Conservation (phyloP, 345 rosid species). For the Eucalyptus tenuipes region DNA sequence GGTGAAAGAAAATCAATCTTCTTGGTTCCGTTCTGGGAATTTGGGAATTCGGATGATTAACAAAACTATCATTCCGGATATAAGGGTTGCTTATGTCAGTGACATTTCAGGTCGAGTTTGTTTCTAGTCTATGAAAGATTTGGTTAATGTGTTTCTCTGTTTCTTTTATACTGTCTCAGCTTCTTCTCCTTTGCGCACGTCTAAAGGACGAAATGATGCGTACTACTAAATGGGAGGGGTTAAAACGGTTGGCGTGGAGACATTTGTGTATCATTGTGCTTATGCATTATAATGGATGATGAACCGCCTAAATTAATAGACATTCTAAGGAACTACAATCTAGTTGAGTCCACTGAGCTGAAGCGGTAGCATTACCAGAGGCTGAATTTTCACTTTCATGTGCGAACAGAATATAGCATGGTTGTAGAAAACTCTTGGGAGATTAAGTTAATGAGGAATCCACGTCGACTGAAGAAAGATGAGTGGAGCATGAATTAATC, state of each 20-base stretch:
- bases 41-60: background rate
- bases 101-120: background rate
- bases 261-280: background rate
- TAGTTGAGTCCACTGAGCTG: background rate
- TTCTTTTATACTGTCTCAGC: background rate
- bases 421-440: background rate
- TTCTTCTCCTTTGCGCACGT: background rate
- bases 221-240: background rate
- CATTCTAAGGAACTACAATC: background rate
- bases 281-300: background rate
- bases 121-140: background rate
- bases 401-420: background rate
- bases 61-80: background rate
- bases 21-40: background rate
- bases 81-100: background rate
- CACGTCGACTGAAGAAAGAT: background rate
- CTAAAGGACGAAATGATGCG: background rate
- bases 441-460: background rate
- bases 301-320: background rate
- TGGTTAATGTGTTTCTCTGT: background rate
- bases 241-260: background rate
- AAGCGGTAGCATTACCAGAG: background rate
- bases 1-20: background rate
- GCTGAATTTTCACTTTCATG: background rate
- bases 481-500: background rate